Base-by-base conservation (phyloP, 1,284 basidiomycete genomes). In the Trametes hirsuta region DNA sequence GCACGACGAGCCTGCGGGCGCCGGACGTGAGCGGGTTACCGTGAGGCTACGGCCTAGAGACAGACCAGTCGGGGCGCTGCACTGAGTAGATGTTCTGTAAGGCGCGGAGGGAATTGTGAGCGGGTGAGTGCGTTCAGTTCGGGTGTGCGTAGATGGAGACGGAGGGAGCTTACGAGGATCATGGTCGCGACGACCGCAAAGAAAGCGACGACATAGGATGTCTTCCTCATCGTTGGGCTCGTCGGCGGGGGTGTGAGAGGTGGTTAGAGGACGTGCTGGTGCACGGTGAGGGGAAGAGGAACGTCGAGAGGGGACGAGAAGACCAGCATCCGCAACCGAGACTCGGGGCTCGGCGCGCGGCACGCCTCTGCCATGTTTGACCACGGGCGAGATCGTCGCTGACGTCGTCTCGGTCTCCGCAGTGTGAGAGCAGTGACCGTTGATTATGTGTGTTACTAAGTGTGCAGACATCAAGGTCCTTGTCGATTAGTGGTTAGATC, bases 51-150 rank as follows among this genome's bases (percentile, higher is more conserved):
- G 54, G 49, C 21, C 18, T 14, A 39, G 47, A 48, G 42, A 65
- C 82, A 63, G 70, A 89, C 89, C 89, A 91, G 74, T 90, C 87
- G 62, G 80, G 78, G 53, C 83, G 80, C 58, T 72, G 74, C n/a
- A 79, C 72, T 46, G 87, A 85, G 22, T 88, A 59, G 39, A 86
- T 67, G 62, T 86, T 88, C 88, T 90, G 64, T 41, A 45, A n/a
- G 40, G 45, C 46, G 22, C 9, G 14, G 18, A 10, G 10, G 52
- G 2, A 2, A n/a, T 12, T 4, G 53, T 21, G 8, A 22, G 22
- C 25, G n/a, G 21, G 15, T 22, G 10, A 22, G 15, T 11, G 24
- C 37, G 3, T 22, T n/a, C 6, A 15, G 18, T 34, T 34, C 35
- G n/a, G 10, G n/a, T 11, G 46, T 12, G 15, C 25, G 45, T 42